A percentile compares a stretch with the other conserved stretches of the same genome.
Evolutionary conservation across 1,139 yeast genomes (phyloP).

Genomic region (Scheffersomyces lignicola): DNA sequence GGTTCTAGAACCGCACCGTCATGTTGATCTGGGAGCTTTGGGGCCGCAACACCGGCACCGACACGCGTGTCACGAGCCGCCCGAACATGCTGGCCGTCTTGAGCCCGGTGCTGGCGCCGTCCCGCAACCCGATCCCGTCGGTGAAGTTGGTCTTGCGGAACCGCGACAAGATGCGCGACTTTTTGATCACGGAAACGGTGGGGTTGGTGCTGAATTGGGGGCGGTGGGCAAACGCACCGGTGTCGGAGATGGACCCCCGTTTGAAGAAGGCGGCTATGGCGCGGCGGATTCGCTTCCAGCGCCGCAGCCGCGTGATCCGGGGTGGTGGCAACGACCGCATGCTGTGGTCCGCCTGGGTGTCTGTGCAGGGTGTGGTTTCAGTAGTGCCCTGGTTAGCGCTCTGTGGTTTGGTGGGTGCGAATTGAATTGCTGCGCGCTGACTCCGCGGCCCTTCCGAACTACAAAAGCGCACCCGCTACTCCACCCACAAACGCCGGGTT

Average conservation of each 20-base stretch:
- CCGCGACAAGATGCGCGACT: slow-evolving; percentile 23
- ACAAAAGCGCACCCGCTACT: too few species aligned
- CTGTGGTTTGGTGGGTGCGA: too few species aligned
- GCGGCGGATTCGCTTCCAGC: slow-evolving; percentile 38
- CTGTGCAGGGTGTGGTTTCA: too few species aligned
- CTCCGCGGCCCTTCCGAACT: background rate
- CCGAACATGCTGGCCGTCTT: slow-evolving; percentile 27
- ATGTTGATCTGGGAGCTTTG: slow-evolving; percentile 11
- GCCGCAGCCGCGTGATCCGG: slow-evolving; percentile 34
- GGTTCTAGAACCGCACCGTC: slow-evolving; percentile 16
- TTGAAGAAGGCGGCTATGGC: slow-evolving; percentile 27
- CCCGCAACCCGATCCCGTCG: slow-evolving; percentile 16
- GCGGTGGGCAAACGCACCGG: slow-evolving; percentile 22
- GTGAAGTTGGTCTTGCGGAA: slow-evolving; percentile 17
- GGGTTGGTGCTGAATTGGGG: slow-evolving; percentile 13
- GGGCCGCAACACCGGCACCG: slow-evolving; percentile 21
- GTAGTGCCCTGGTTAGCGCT: too few species aligned
- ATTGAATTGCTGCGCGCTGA: background rate
- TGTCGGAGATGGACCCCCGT: slow-evolving; percentile 32
- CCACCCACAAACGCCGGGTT: too few species aligned
- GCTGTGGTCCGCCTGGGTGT: too few species aligned
- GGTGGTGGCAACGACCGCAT: slow-evolving; percentile 51
- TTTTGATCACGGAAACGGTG: slow-evolving; percentile 25
- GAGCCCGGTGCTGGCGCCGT: slow-evolving; percentile 25
- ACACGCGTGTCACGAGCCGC: slow-evolving; percentile 21